Evolutionary conservation across 768 basidiomycete species (phyloP), one percentile per base, ranked within the genome.

Genomic region (Amanita exitialis): DNA sequence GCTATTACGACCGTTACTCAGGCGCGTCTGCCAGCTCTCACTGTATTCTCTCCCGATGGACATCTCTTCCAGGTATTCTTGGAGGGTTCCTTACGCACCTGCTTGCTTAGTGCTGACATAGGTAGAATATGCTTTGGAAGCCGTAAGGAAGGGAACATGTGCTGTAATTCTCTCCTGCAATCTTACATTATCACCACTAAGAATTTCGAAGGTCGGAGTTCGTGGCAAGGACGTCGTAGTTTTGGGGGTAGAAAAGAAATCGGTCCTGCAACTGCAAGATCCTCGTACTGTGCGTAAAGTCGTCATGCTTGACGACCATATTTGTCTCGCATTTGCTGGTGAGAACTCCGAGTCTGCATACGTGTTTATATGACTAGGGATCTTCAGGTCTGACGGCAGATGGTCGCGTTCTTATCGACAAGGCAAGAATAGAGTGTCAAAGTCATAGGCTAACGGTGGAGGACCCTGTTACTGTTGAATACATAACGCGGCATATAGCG

Each of bases 81-180:
- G 43, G n/a, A 21, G 51, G 38, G 54, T 34, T 34, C 9, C 47
- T 49, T 46, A 51, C 45, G 37, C 41, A 51, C 49, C 47, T 32
- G 56, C 28, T 37, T 18, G 48, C 37, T 23, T 34, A 39, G 42
- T 51, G 44, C 55, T 62, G 34, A 56, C 62, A 23, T 54, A 98
- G 93, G 96, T 99, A 58, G 96, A 99, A 71, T 99, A 99, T 67
- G 96, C 96, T 10, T 72, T 86, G n/a, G 96, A 99, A 69, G 96
- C 96, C 49, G 96, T 98, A 50, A 74, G 90, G 61, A 90, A 93
- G 65, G 96, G 96, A 39, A 98, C 96, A 10, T 97, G 94, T 66
- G 95, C 94, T 53, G 96, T 97, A 64, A 61, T 79, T 53, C 30
- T 36, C 32, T 34, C 44, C n/a, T 36, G 42, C 37, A 37, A 2